Evolutionary conservation across 2,329 filamentous ascomycete genomes (phyloP).

Genomic region (Trichoderma sp.): DNA sequence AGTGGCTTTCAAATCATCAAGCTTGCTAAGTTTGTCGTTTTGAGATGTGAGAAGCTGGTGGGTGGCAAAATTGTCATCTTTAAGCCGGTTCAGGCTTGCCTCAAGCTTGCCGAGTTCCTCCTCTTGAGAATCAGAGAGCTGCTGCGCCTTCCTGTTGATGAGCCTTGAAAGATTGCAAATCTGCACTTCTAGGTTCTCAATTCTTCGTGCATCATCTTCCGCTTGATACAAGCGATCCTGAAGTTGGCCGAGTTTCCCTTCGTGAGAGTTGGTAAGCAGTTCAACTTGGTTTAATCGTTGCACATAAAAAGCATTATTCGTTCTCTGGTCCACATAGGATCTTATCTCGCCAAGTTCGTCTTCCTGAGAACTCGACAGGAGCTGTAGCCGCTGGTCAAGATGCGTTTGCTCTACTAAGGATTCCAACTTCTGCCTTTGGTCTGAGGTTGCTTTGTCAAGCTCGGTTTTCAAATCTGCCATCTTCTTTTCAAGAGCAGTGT

Average conservation of each 20-base stretch:
- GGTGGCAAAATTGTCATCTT: not conserved
- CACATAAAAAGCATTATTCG: not conserved
- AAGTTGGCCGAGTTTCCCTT: not conserved
- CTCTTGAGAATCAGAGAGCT: not conserved
- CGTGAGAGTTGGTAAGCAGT: not conserved
- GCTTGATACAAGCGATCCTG: not conserved
- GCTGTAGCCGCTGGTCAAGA: not conserved
- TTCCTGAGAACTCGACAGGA: not conserved
- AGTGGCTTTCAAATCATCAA: not conserved
- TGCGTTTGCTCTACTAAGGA: not conserved
- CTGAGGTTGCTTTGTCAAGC: not conserved
- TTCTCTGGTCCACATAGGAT: not conserved
- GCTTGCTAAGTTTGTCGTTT: not conserved
- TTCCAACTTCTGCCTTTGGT: not conserved
- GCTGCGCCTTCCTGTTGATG: not conserved
- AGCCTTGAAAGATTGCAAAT: not conserved
- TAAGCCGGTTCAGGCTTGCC: not conserved
- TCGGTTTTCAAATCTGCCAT: not conserved
- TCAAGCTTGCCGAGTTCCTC: not conserved
- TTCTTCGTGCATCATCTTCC: not conserved
- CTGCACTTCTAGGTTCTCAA: not conserved
- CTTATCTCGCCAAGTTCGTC: not conserved
- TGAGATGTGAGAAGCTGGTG: not conserved
- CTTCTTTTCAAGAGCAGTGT: not conserved
- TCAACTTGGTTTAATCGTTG: not conserved